A percentile compares a stretch with the other conserved stretches of the same genome.
Conservation (phyloP, 179 eudicot genomes). For the Silene noctiflora region DNA sequence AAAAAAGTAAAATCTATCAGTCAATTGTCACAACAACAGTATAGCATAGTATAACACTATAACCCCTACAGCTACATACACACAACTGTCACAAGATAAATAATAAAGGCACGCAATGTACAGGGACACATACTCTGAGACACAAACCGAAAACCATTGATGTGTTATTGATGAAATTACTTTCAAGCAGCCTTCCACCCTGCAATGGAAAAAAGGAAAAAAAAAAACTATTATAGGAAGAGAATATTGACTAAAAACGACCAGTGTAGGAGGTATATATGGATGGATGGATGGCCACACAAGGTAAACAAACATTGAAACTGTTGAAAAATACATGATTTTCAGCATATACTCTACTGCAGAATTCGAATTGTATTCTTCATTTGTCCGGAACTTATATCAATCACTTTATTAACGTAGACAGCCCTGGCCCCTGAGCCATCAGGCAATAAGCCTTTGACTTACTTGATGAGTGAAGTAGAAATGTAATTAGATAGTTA, state of each 20-base stretch:
- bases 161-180: constrained; percentile 94
- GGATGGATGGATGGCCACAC: not conserved
- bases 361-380: not conserved
- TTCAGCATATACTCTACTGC: not conserved
- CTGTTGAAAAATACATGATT: not conserved
- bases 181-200: constrained; percentile 83
- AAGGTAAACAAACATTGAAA: not conserved
- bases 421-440: too few relatives aligned
- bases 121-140: constrained; percentile 59
- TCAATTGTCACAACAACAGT: constrained; percentile 4
- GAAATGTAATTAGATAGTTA: not conserved
- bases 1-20: constrained; percentile 10
- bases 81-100: not conserved
- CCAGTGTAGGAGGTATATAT: not conserved
- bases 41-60: not conserved
- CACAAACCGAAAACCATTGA: constrained; percentile 95
- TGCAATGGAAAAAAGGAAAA: constrained; percentile 25
- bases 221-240: not conserved
- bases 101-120: not conserved
- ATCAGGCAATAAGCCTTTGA: too few relatives aligned
- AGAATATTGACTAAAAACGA: not conserved
- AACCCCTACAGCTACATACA: constrained; percentile 1
- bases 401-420: not conserved
- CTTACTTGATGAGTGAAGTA: too few relatives aligned
- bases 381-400: too few relatives aligned